Evolutionary conservation across 1,284 basidiomycete genomes (phyloP), one percentile per base, ranked within the genome.

Genomic region (Austroboletus rostrupii): DNA sequence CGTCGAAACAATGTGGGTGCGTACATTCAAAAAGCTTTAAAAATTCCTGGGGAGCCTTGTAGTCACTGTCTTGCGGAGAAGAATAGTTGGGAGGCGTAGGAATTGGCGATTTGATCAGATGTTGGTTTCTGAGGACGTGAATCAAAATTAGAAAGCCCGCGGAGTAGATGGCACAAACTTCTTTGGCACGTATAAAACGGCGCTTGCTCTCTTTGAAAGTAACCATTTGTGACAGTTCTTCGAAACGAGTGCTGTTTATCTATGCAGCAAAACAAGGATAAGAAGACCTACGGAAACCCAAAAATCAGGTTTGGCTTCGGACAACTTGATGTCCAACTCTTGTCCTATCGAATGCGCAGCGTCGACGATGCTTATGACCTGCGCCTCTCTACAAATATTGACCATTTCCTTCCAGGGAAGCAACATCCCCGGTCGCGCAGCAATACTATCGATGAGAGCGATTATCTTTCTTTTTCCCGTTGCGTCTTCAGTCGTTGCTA

Each of bases 201-300:
- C 86, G 47, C 78, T 82, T 9, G 80, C 76, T 8, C 91, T 77
- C 63, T 91, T 90, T 6, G 81, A 78, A 56, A 72, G 82, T 3
- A 93, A 69, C 91, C 92, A 93, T 66, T 93, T 94, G 71, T 92
- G 88, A 57, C 83, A 86, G 62, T 91, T 92, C 79, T 85, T 46
- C 29, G 35, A 3, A 26, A 51, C 13, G 6, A 29, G 43, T 7
- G 48, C 10, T 16, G n/a, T 29, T 21, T 10, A 48, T 36, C 38
- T 49, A 7, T 2, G 47, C 23, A 23, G 35, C 4, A 20, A 21
- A 39, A 36, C 43, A 43, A 16, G 19, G 29, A 39, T 32, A 6
- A 21, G 28, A 45, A 29, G 1, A 71, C 79, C 38, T 56, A 89
- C 86, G 16, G 87, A 85, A 17, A 89, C 72, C 80, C 84, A 92